A percentile compares a stretch with the other conserved stretches of the same genome.
These are phyloP conservation scores for Leptographium lundbergii DNA, from an alignment of 2,329 filamentous ascomycete genomes.

Conservation along the genomic window DNA sequence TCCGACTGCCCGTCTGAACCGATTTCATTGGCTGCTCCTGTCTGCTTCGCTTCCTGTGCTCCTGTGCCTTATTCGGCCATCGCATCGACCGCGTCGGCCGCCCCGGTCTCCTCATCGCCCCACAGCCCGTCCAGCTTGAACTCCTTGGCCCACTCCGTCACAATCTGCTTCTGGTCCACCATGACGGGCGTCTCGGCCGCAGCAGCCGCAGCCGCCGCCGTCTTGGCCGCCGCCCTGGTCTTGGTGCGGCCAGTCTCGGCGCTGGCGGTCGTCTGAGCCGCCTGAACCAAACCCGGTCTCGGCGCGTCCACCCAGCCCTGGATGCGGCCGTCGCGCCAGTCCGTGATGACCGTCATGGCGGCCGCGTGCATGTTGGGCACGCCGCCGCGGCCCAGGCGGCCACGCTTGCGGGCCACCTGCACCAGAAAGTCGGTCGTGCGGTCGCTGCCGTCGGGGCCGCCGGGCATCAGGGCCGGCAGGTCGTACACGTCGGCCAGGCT, in stretches of 20 bases:
- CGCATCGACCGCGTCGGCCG: slow-evolving; percentile 33
- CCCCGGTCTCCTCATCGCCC: slow-evolving; percentile 45
- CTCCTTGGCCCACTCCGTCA: slow-evolving; percentile 85
- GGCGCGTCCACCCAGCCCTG: slow-evolving; percentile 84
- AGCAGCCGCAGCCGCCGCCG: slow-evolving; percentile 17
- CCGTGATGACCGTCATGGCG: slow-evolving; percentile 87
- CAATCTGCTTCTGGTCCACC: slow-evolving; percentile 71
- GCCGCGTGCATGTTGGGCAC: slow-evolving; percentile 80
- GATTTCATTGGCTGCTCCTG: not conserved
- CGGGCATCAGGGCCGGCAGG: slow-evolving; percentile 62
- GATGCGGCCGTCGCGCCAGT: slow-evolving; percentile 91
- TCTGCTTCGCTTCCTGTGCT: not conserved
- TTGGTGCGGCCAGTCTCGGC: slow-evolving; percentile 10
- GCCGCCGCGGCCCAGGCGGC: slow-evolving; percentile 76
- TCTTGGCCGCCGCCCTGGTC: not conserved
- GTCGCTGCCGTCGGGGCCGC: slow-evolving; percentile 52
- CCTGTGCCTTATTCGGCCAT: slow-evolving; percentile 34
- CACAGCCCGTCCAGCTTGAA: slow-evolving; percentile 91
- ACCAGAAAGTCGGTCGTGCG: slow-evolving; percentile 82
- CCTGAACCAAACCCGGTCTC: slow-evolving; percentile 41
- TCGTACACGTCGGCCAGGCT: slow-evolving; percentile 78
- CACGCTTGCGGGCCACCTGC: slow-evolving; percentile 88
- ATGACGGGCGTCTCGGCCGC: slow-evolving; percentile 24
- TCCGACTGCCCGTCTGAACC: not conserved
- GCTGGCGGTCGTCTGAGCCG: slow-evolving; percentile 18